A percentile compares a stretch with the other conserved stretches of the same genome.
These are phyloP conservation scores for Bjerkandera adusta DNA, from an alignment of 1,284 basidiomycete genomes.

Conservation along the genomic window DNA sequence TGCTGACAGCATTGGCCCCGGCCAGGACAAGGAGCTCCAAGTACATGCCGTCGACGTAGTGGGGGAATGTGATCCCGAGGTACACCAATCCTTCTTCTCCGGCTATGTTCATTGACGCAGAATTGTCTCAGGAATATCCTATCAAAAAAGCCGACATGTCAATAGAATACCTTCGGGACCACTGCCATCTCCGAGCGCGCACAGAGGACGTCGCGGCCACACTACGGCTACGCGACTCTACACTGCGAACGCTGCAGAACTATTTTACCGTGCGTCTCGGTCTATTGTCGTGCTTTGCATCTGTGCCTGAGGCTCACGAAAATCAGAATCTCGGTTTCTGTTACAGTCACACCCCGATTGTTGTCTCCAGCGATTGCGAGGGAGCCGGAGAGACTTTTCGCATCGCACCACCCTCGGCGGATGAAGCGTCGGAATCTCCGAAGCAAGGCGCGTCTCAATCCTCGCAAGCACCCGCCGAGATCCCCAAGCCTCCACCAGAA, in stretches of 20 bases:
- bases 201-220: constrained; percentile 70
- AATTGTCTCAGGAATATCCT: constrained; percentile 64
- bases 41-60: constrained; percentile 66
- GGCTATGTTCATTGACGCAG: not conserved
- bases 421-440: constrained; percentile 22
- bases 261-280: constrained; percentile 66
- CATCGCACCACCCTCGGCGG: constrained; percentile 40
- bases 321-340: constrained; percentile 72
- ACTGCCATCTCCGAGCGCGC: constrained; percentile 82
- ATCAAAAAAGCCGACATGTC: constrained; percentile 84
- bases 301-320: not conserved
- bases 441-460: constrained; percentile 11
- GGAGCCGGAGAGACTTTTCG: constrained; percentile 96
- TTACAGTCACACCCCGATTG: constrained; percentile 81
- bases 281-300: not conserved
- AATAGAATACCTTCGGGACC: constrained; percentile 74
- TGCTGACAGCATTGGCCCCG: constrained; percentile 60
- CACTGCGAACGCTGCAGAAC: constrained; percentile 49
- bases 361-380: constrained; percentile 94
- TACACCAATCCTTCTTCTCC: constrained; percentile 24
- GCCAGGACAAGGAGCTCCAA: constrained; percentile 75
- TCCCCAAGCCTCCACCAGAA: constrained; percentile 32
- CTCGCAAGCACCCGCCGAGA: constrained; percentile 14
- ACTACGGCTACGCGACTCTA: constrained; percentile 66
- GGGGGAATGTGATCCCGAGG: constrained; percentile 76